Evolutionary conservation across 495 filamentous ascomycete genomes (phyloP), one percentile per base, ranked within the genome.

Genomic region (Chlorociboria aeruginascens): DNA sequence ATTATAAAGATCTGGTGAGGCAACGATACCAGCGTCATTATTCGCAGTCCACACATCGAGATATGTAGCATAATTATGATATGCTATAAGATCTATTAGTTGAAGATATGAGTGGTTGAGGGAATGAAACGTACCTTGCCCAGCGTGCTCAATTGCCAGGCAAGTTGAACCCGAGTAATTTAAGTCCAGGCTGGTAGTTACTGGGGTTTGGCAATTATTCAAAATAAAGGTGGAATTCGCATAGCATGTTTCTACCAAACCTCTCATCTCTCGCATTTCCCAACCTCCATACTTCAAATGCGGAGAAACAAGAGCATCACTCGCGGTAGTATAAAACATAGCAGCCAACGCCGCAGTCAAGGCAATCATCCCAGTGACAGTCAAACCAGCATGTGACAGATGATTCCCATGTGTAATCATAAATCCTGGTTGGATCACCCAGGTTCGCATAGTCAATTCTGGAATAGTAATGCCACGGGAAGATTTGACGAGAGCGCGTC

Each of bases 291-390:
- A 70, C 28, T 67, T 72, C 1, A 86, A 66, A 50, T 78, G 76
- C 8, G 85, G 85, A 16, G 80, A 69, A 0, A 88, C 81, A 43
- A 88, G 57, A 3, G 82, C 78, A 53, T 85, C 78, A 0, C 81
- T 79, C 0, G 84, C 83, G 7, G 83, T 83, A 1, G 82, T 85
- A 55, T 87, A 89, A 7, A 87, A 61, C 65, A 81, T 77, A 8
- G 79, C 74, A 2, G 74, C 67, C 20, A 87, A 37, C 0, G 83
- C 73, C 2, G 74, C 77, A 29, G 72, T 60, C 46, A 88, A 55
- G 0, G 77, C 67, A 3, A 85, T 58, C 0, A 61, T 40, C 0
- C 83, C 83, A 12, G 87, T 62, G 1, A 79, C 51, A 3, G 79
- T 77, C 8, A 74, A 45, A 0, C 65, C 80, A 1, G 80, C 80